Evolutionary conservation across 2,329 filamentous ascomycete species (phyloP), one percentile per base, ranked within the genome.

Genomic region (Fusarium sp.): DNA sequence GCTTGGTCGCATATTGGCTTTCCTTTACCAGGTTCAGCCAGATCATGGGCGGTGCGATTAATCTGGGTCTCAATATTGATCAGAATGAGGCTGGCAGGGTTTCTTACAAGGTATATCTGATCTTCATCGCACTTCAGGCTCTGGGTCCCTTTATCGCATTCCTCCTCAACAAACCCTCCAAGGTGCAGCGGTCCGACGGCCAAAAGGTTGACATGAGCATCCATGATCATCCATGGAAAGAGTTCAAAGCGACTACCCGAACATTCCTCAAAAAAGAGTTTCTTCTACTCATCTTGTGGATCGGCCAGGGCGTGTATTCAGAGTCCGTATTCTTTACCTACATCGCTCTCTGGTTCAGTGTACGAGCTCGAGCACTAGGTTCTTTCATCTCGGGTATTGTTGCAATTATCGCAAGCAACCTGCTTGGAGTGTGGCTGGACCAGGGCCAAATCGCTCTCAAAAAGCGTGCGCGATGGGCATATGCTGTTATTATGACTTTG

Each of bases 61-160:
- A 90, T 49, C 77, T 92, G 2, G 88, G 88, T 0, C 78, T 92
- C 10, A 91, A 92, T 69, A 82, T 82, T 0, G 74, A 88, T 50
- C 80, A 83, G 0, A 82, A 84, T 57, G 75, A 84, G 34, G 85
- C 85, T 1, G 90, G 89, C 1, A 85, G 87, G 45, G 88, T 92
- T 0, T 89, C 87, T 0, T 91, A 90, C 65, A 84, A 84, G 0
- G 89, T 91, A 0, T 92, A 88, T 70, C 79, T 90, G 11, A 79
- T 90, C 10, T 92, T 93, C 72, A 91, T 92, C 58, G 88, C 86
- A 0, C 77, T 93, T 0, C 90, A 92, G 71, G 86, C 86, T 1
- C 61, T 84, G 0, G 89, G 87, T 0, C 89, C 89, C 0, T 83
- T 91, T 31, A 85, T 87, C 0, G 89, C 84, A 0, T 74, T 91